A percentile compares a stretch with the other conserved stretches of the same genome.
These are phyloP conservation scores for Basidiobolus heterosporus DNA, from an alignment of 371 early-diverging fungal species.

Conservation along the genomic window DNA sequence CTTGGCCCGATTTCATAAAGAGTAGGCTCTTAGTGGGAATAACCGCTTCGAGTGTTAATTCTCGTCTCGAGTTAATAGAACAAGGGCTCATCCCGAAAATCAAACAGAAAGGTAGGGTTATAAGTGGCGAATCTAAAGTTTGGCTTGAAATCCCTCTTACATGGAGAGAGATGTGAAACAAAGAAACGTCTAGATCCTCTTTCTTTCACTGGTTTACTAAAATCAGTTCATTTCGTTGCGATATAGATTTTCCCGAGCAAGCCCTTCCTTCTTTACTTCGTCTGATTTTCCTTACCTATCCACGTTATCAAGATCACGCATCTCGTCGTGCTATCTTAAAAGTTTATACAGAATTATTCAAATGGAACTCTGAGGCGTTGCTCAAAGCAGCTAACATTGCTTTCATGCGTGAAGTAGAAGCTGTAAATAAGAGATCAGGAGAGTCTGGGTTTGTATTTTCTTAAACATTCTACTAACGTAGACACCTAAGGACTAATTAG, in stretches of 20 bases:
- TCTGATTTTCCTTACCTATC: constrained; percentile 31
- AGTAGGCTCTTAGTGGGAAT: too few species aligned
- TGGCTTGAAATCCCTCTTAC: too few species aligned
- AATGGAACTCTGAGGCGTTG: constrained; percentile 37
- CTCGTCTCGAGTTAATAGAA: too few species aligned
- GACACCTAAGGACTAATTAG: too few species aligned
- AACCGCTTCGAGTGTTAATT: too few species aligned
- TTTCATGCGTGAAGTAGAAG: constrained; percentile 32
- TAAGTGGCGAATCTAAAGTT: too few species aligned
- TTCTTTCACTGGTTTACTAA: too few species aligned
- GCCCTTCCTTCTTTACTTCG: constrained; percentile 29
- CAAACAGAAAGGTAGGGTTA: too few species aligned
- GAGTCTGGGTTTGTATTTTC: constrained; percentile 16
- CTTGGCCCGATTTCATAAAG: too few species aligned
- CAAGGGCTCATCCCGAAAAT: too few species aligned
- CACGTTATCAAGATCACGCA: constrained; percentile 41
- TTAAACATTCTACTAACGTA: background rate
- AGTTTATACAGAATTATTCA: constrained; percentile 33
- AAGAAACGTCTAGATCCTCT: too few species aligned
- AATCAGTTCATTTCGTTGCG: background rate
- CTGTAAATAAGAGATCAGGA: constrained; percentile 22
- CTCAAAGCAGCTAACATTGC: constrained; percentile 29
- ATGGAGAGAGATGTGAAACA: too few species aligned
- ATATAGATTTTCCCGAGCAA: constrained; percentile 34
- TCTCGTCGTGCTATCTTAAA: constrained; percentile 39